These are phyloP conservation scores for Uronychia binucleata DNA, from an alignment of 73 alveolate species.

Conservation along the genomic window DNA sequence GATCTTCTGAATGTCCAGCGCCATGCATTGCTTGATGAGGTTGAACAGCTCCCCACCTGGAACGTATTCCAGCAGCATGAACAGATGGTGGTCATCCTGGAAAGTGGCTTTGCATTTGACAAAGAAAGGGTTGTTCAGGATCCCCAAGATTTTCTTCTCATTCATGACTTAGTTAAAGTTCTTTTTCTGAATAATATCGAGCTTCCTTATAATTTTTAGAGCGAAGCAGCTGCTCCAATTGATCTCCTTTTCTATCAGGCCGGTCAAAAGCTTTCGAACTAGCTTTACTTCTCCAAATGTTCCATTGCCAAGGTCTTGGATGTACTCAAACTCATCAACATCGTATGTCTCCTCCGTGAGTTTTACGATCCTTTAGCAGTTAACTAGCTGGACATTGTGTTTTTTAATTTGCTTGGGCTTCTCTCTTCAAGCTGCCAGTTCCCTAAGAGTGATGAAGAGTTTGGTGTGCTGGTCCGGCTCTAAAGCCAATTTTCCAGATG, in stretches of 20 bases:
- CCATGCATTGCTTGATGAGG: neutral
- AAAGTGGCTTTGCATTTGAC: neutral
- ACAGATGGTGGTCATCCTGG: neutral
- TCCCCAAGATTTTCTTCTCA: neutral
- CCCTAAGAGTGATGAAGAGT: no score
- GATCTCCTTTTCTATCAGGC: neutral
- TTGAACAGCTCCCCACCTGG: neutral
- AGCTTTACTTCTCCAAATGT: conserved; percentile 41
- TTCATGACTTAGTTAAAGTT: neutral
- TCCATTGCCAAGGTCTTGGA: conserved; percentile 24
- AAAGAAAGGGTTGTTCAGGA: neutral
- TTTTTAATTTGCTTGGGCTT: no score
- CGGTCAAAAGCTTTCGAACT: neutral
- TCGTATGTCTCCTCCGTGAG: no score
- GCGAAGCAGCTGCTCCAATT: neutral
- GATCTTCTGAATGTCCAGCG: neutral
- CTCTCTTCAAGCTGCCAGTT: no score
- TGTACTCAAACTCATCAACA: conserved; percentile 22
- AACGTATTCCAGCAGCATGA: neutral
- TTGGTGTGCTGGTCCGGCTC: no score
- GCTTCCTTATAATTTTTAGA: neutral
- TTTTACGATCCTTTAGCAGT: no score
- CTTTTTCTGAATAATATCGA: neutral
- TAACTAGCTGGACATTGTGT: no score
- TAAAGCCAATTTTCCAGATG: no score